These are phyloP conservation scores for Hortaea werneckii DNA, from an alignment of 2,329 filamentous ascomycete species.

Conservation along the genomic window DNA sequence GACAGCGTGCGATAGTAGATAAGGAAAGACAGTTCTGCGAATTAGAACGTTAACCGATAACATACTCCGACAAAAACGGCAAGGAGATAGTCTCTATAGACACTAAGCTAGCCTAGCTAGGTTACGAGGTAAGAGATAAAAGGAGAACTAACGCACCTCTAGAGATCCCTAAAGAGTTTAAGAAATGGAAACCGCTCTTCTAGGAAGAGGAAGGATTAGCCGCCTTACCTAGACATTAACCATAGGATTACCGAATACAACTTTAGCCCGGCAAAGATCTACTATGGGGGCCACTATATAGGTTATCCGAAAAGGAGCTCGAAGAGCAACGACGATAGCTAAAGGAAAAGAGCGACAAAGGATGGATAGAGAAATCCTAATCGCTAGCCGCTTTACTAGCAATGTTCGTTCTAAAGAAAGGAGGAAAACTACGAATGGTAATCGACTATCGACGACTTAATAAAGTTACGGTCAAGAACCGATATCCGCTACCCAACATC, in stretches of 20 bases:
- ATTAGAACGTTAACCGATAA: background rate
- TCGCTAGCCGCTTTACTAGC: slow-evolving; percentile 6
- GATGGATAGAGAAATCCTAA: slow-evolving; percentile 4
- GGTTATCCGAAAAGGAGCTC: slow-evolving; percentile 5
- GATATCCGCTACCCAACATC: slow-evolving; percentile 18
- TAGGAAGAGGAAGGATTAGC: slow-evolving; percentile 6
- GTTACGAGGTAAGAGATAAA: slow-evolving; percentile 1
- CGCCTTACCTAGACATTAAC: slow-evolving; percentile 9
- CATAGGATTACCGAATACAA: slow-evolving; percentile 8
- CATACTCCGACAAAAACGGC: background rate
- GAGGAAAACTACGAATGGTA: slow-evolving; percentile 11
- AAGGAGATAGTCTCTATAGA: background rate
- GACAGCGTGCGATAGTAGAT: slow-evolving; percentile 6
- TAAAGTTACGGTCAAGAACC: slow-evolving; percentile 19
- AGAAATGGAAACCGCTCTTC: slow-evolving; percentile 9
- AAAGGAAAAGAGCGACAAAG: slow-evolving; percentile 3
- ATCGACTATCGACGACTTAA: slow-evolving; percentile 20
- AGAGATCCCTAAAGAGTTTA: slow-evolving; percentile 7
- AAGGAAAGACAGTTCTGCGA: slow-evolving; percentile 7
- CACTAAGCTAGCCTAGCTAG: background rate
- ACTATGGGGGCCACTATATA: slow-evolving; percentile 7
- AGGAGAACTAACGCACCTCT: background rate
- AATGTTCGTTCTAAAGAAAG: slow-evolving; percentile 18
- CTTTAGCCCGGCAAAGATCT: slow-evolving; percentile 6
- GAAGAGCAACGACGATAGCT: slow-evolving; percentile 3